Base-by-base conservation (phyloP, 2,329 filamentous ascomycete genomes). In the Colletotrichum tanaceti region DNA sequence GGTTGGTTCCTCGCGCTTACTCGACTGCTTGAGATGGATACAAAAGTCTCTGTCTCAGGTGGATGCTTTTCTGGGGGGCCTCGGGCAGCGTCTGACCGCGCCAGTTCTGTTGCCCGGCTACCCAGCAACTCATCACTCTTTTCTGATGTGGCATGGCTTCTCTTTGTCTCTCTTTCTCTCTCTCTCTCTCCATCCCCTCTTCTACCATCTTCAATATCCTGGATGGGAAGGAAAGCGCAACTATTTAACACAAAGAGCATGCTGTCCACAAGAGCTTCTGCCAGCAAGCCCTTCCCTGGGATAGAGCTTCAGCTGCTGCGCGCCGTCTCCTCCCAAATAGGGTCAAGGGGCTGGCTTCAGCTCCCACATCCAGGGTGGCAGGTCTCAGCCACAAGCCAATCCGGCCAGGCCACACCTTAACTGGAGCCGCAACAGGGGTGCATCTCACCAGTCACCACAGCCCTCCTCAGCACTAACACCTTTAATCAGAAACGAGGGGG, bases 331-430 rank as follows among this genome's bases (percentile, higher is more conserved):
- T n/a, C n/a, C n/a, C 47, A 44, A 49, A 22, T 50, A 38, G 18
- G 13, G 38, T 43, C 20, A 24, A 57, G 41, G 52, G 53, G 55
- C 55, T 65, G 62, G 43, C 28, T 39, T 60, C 65, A 41, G 50
- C 20, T 47, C 49, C 54, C 14, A 54, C 11, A n/a, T 52, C 54
- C 47, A 65, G 65, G 65, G 47, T 64, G 54, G 63, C 41, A 52
- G 65, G 62, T 57, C 62, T 68, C 65, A 68, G 65, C 62, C 65
- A 68, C 50, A 32, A 28, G 41, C 54, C 61, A 59, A 38, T 41
- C 39, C 53, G 60, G 46, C 54, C 35, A 28, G 28, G 28, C 28
- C 28, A 28, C 49, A 53, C 28, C 22, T 18, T 32, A 22, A 49
- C 35, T 16, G 18, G 53, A 65, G 65, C 62, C 65, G 65, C 65